phyloP scores from a whole-genome alignment of 768 basidiomycete species.

The Pulveroboletus frians region DNA sequence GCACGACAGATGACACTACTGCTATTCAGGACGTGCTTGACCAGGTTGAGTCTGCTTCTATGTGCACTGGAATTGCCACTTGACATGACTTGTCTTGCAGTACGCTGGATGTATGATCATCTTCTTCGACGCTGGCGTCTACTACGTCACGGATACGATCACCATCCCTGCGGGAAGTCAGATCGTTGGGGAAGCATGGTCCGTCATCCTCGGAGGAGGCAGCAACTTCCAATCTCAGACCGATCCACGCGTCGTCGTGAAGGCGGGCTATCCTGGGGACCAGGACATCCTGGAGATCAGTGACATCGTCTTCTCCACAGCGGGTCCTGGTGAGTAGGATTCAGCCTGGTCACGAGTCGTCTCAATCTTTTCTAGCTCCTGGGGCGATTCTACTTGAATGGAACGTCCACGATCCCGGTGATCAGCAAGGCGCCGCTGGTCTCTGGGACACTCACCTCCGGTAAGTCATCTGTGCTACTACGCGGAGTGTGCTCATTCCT shows the following conservation, averaged over 20 bases:
- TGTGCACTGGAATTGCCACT: background rate
- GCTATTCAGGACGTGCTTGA: slow-evolving; percentile 56
- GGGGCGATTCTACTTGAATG: slow-evolving; percentile 52
- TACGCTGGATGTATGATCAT: slow-evolving; percentile 72
- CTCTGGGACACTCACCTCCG: slow-evolving; percentile 47
- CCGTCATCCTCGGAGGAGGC: slow-evolving; percentile 42
- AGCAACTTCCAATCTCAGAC: slow-evolving; percentile 35
- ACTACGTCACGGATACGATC: slow-evolving; percentile 43
- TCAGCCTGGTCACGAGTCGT: background rate
- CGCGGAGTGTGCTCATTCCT: background rate
- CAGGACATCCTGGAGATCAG: slow-evolving; percentile 55
- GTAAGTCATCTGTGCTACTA: slow-evolving; percentile 7
- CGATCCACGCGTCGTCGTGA: slow-evolving; percentile 38
- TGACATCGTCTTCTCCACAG: slow-evolving; percentile 57
- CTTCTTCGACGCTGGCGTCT: slow-evolving; percentile 68
- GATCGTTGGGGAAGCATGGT: slow-evolving; percentile 50
- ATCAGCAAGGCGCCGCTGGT: slow-evolving; percentile 47
- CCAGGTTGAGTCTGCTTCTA: slow-evolving; percentile 32
- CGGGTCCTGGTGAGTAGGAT: slow-evolving; percentile 37
- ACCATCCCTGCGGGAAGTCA: slow-evolving; percentile 43
- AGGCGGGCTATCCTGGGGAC: slow-evolving; percentile 42
- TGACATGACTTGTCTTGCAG: slow-evolving; percentile 28
- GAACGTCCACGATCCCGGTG: slow-evolving; percentile 54
- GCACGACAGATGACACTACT: slow-evolving; percentile 66
- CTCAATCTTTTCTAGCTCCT: slow-evolving; percentile 24